A percentile compares a stretch with the other conserved stretches of the same genome.
Conservation (phyloP, 1,139 yeast genomes). For the Candida buenavistaensis region DNA sequence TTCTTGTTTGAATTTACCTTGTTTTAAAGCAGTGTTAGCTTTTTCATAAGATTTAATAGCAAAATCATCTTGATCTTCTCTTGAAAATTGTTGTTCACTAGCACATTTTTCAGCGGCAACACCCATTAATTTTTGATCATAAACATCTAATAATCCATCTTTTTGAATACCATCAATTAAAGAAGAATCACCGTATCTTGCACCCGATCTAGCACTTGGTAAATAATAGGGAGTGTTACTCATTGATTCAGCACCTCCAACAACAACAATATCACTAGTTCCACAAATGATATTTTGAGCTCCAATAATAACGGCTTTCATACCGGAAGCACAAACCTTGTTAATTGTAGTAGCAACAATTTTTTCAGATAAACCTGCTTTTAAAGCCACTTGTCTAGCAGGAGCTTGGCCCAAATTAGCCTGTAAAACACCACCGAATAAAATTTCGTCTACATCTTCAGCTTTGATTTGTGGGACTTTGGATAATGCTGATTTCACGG, state of each 20-base stretch:
- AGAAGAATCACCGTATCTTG: constrained; percentile 80
- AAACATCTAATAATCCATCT: constrained; percentile 92
- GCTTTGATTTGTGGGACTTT: constrained; percentile 83
- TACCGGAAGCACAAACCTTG: constrained; percentile 97
- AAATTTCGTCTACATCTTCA: constrained; percentile 79
- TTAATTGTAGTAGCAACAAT: constrained; percentile 88
- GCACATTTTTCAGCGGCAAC: constrained; percentile 97
- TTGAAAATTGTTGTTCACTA: constrained; percentile 57
- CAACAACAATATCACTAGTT: constrained; percentile 86
- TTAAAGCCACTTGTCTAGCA: constrained; percentile 94
- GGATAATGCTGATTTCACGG: constrained; percentile 83
- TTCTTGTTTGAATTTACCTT: constrained; percentile 79
- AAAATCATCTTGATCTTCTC: constrained; percentile 72
- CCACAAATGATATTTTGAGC: constrained; percentile 91
- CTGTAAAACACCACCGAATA: constrained; percentile 89
- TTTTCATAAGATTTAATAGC: constrained; percentile 70
- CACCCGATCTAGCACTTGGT: constrained; percentile 82
- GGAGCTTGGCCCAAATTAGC: constrained; percentile 98
- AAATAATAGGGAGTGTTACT: constrained; percentile 92
- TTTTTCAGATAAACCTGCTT: constrained; percentile 78
- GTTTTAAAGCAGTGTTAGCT: constrained; percentile 76
- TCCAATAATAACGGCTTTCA: constrained; percentile 87
- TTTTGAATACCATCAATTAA: constrained; percentile 85
- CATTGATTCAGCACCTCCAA: constrained; percentile 99
- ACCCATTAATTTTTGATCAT: constrained; percentile 88